Conservation (phyloP, 1,284 basidiomycete genomes). For the Tilletia setariae region DNA sequence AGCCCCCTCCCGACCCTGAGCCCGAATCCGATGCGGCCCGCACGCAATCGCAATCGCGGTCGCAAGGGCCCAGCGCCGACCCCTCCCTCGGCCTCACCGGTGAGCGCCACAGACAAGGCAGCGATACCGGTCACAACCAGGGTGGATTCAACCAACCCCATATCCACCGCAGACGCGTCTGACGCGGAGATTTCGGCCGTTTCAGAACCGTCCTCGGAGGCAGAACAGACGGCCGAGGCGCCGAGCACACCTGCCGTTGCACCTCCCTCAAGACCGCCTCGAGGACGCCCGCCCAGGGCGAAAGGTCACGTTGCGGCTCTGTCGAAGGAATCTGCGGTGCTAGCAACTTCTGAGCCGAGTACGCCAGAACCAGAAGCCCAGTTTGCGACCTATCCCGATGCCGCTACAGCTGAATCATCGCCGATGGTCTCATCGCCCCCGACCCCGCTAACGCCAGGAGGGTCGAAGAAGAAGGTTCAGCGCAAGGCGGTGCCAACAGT, state of each 20-base stretch:
- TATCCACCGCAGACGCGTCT: no score
- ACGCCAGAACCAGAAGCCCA: not conserved
- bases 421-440: conserved; percentile 3
- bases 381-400: no score
- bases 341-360: not conserved
- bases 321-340: not conserved
- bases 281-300: not conserved
- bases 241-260: not conserved
- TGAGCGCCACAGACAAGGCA: not conserved
- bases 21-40: not conserved
- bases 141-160: no score
- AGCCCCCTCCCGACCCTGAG: not conserved
- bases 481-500: conserved; percentile 2
- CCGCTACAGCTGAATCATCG: no score
- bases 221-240: no score
- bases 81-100: not conserved
- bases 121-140: not conserved
- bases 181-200: no score
- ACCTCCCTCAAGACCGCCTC: not conserved
- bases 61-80: conserved; percentile 5
- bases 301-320: not conserved
- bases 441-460: conserved; percentile 6
- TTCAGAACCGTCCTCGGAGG: no score
- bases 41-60: not conserved
- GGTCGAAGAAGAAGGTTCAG: conserved; percentile 5